phyloP scores from a whole-genome alignment of 257 asterid genomes.

The Oldenlandia corymbosa region DNA sequence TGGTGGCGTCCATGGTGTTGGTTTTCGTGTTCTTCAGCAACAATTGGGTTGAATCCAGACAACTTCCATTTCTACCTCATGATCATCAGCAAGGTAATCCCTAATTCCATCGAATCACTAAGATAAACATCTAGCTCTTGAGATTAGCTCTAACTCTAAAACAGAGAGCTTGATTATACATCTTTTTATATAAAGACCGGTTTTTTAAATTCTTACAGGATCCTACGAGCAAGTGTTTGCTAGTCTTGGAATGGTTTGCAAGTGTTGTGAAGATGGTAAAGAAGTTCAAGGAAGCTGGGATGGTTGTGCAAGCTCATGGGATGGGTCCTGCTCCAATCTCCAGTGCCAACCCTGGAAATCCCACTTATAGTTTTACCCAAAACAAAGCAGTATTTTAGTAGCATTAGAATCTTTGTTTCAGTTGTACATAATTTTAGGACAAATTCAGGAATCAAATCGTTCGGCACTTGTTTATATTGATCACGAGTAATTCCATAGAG shows the following conservation, averaged over 20 bases:
- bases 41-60: slow-evolving; percentile 9
- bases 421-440: too few species aligned
- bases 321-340: slow-evolving; percentile 33
- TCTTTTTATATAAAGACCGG: too few species aligned
- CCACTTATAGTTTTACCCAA: not conserved
- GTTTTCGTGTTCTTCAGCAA: not conserved
- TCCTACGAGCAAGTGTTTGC: slow-evolving; percentile 12
- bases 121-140: too few species aligned
- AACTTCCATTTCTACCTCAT: not conserved
- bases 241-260: slow-evolving; percentile 37
- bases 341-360: slow-evolving; percentile 38
- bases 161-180: too few species aligned
- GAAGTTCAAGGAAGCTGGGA: not conserved
- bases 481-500: too few species aligned
- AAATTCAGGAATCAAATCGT: too few species aligned
- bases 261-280: slow-evolving; percentile 34
- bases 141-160: too few species aligned
- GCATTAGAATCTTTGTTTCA: too few species aligned
- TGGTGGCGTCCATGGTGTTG: not conserved
- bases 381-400: too few species aligned
- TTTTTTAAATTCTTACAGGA: slow-evolving; percentile 15
- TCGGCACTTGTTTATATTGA: too few species aligned
- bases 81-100: slow-evolving; percentile 18
- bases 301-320: slow-evolving; percentile 24
- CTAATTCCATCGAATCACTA: too few species aligned